Percentiles rank a stretch among this genome's conserved stretches.
These are phyloP conservation scores for Penicillium sp. DNA, from an alignment of 2,329 filamentous ascomycete species.

Conservation along the genomic window DNA sequence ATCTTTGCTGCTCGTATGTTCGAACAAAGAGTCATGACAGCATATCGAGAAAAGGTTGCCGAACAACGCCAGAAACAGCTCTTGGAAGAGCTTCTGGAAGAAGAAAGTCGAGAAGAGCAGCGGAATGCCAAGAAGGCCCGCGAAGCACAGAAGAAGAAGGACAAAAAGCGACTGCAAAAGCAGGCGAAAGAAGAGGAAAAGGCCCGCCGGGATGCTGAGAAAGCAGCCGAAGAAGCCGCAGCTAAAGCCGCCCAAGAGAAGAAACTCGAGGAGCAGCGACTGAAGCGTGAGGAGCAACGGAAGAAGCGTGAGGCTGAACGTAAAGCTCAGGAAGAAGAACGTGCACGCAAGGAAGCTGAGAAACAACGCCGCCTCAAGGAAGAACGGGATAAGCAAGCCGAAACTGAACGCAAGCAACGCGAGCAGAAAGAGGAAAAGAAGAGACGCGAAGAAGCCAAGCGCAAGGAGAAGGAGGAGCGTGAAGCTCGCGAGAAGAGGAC, in stretches of 20 bases:
- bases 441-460: slow-evolving; percentile 66
- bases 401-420: slow-evolving; percentile 77
- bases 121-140: slow-evolving; percentile 90
- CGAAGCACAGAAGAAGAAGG: slow-evolving; percentile 92
- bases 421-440: slow-evolving; percentile 83
- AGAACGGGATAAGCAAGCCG: slow-evolving; percentile 79
- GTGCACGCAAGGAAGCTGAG: slow-evolving; percentile 78
- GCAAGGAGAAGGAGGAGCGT: slow-evolving; percentile 67
- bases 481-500: slow-evolving; percentile 64
- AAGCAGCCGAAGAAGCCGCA: slow-evolving; percentile 79
- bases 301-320: slow-evolving; percentile 88
- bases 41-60: slow-evolving; percentile 97
- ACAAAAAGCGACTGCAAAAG: slow-evolving; percentile 86
- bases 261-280: slow-evolving; percentile 74
- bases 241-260: slow-evolving; percentile 72
- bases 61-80: slow-evolving; percentile 87
- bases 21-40: slow-evolving; percentile 90
- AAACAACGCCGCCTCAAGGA: slow-evolving; percentile 75
- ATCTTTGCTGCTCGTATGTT: slow-evolving; percentile 99
- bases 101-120: slow-evolving; percentile 70
- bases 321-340: slow-evolving; percentile 87
- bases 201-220: slow-evolving; percentile 81
- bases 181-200: slow-evolving; percentile 87
- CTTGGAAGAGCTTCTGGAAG: slow-evolving; percentile 85
- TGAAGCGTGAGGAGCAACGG: slow-evolving; percentile 82